Conservation (phyloP, 371 early-diverging fungal species). For the Apophysomyces ossiformis region DNA sequence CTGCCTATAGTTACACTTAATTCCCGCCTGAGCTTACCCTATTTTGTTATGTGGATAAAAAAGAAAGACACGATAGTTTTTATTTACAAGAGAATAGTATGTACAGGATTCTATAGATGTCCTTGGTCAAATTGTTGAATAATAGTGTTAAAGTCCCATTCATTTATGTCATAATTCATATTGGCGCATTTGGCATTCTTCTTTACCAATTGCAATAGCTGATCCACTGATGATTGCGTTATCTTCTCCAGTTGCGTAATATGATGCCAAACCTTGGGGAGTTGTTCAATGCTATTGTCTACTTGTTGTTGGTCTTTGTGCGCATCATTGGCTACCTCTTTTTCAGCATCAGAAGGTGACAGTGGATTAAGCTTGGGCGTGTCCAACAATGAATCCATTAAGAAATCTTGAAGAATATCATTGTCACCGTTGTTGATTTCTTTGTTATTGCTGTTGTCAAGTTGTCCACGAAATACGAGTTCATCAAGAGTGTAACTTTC, state of each 20-base stretch:
- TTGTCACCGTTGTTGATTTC: background rate
- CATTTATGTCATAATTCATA: slow-evolving; percentile 19
- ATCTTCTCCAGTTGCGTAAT: slow-evolving; percentile 13
- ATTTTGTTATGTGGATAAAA: background rate
- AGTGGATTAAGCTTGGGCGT: slow-evolving; percentile 3
- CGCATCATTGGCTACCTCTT: background rate
- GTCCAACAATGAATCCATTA: slow-evolving; percentile 2
- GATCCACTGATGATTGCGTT: slow-evolving; percentile 19
- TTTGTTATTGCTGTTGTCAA: background rate
- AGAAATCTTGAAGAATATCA: slow-evolving; percentile 4
- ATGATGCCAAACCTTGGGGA: slow-evolving; percentile 11
- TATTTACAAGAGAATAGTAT: slow-evolving; percentile 1
- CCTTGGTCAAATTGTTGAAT: slow-evolving; percentile 24
- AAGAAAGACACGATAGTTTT: background rate
- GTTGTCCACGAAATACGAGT: background rate
- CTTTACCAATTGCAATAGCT: slow-evolving; percentile 16
- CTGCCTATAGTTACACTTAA: slow-evolving; percentile 3
- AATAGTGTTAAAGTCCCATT: slow-evolving; percentile 33
- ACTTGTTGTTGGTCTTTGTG: background rate
- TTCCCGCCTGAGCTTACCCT: background rate
- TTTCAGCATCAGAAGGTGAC: slow-evolving; percentile 11
- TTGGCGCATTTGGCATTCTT: slow-evolving; percentile 10
- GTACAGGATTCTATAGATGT: slow-evolving; percentile 20
- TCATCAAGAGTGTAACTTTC: background rate
- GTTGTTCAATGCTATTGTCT: background rate